Conservation (phyloP, 495 filamentous ascomycete species). For the Alectoria sarmentosa region DNA sequence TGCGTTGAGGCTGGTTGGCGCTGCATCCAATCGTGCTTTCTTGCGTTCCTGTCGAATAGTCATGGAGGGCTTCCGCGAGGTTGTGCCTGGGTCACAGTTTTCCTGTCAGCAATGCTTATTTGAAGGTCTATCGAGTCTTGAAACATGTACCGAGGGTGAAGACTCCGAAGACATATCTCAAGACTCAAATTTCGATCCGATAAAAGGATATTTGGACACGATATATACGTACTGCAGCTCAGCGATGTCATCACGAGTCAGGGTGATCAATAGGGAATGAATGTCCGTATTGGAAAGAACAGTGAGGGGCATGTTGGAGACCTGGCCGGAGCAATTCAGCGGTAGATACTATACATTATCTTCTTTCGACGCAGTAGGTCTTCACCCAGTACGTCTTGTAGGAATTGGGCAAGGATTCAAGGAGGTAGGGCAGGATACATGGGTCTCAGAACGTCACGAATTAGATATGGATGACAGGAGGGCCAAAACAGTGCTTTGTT, state of each 20-base stretch:
- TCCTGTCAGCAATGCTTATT: background rate
- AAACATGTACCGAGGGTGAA: background rate
- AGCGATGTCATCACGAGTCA: constrained; percentile 63
- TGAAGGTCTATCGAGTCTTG: background rate
- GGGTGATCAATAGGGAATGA: constrained; percentile 57
- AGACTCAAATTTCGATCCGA: background rate
- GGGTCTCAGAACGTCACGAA: no score
- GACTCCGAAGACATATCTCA: background rate
- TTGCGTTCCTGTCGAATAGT: constrained; percentile 68
- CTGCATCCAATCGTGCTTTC: constrained; percentile 47
- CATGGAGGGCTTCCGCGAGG: constrained; percentile 70
- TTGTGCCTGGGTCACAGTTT: constrained; percentile 26
- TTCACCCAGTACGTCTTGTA: background rate
- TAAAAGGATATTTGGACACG: background rate
- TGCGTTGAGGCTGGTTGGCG: constrained; percentile 69
- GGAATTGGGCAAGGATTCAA: background rate
- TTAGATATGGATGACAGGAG: no score
- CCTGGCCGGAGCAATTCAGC: background rate
- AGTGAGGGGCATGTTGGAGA: constrained; percentile 59
- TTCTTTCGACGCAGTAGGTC: background rate
- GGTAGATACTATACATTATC: background rate
- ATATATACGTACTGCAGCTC: constrained; percentile 40
- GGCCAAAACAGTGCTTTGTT: no score
- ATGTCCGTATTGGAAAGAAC: constrained; percentile 70
- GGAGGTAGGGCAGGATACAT: background rate